Evolutionary conservation across 768 basidiomycete species (phyloP), one percentile per base, ranked within the genome.

Genomic region (Panus rudis): DNA sequence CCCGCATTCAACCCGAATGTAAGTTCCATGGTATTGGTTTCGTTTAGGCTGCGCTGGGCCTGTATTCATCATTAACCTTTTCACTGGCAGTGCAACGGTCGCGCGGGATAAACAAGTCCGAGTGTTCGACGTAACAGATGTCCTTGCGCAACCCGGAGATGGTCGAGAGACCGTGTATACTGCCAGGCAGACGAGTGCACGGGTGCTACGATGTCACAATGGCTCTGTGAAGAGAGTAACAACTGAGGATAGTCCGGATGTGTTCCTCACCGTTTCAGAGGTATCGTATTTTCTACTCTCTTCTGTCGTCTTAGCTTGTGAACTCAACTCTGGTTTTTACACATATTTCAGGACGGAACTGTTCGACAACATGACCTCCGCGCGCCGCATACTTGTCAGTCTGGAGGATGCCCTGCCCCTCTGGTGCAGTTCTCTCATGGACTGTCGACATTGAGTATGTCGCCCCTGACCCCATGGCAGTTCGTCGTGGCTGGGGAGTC

Each of bases 321-420:
- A 17, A 6, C 23, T 26, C 12, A 20, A 17, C 40, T 45, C 42
- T 62, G 24, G 50, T 27, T 55, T 43, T 25, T 44, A 31, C n/a
- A n/a, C 2, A 33, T 12, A 7, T 60, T 31, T 47, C 55, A 91
- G 83, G 91, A 94, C 62, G 90, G 88, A 3, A 74, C 81, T 22
- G 89, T 92, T 8, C 75, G 91, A 20, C 90, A 92, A 56, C 91
- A 93, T 58, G 91, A 94, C 57, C 63, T 93, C 33, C 70, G 91
- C 40, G 72, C 73, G 8, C 62, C 71, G 12, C 86, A 93, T 60
- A 61, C 61, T n/a, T 94, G 91, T 62, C 50, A 62, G 22, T 52
- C 57, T 13, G 64, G 60, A 10, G 56, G 66, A 8, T 94, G 91
- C 57, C 81, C 89, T 19, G 65, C 79, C 14, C 82, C 89, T 2